Evolutionary conservation across 257 asterid species (phyloP), one percentile per base, ranked within the genome.

Genomic region (Asclepias syriaca): DNA sequence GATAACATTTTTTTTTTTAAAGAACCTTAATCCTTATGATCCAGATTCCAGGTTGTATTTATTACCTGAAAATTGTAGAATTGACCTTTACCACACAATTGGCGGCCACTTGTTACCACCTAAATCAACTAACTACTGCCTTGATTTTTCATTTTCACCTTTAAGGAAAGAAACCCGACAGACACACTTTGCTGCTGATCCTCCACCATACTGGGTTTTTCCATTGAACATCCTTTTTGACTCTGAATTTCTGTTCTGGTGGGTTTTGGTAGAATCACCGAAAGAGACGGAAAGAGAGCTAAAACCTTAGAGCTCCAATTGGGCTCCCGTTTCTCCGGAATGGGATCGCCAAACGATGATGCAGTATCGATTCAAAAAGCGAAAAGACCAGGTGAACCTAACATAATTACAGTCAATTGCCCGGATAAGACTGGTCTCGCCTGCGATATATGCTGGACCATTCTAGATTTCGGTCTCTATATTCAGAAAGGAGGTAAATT

Each of bases 351-450:
- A 49, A 78, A 68, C 69, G 93, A 89, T 79, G 96, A 89, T 75
- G 90, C 78, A 51, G 92, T 90, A 6, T 69, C 79, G 74, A 87
- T 92, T 79, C 85, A 90, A 81, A 84, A 78, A 72, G 96, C 92
- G 79, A 84, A 87, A 75, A 81, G 65, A 55, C 51, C 82, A 67
- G 90, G 86, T 3, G 98, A 90, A 1, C 94, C 96, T 1, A 76
- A 85, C 83, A 79, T 87, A 5, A 74, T 92, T 10, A 90, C 96
- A 58, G 96, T 92, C 58, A 71, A 85, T 66, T 90, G 96, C 51
- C 90, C 89, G 0, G 96, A 87, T 29, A 83, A 84, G 74, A 81
- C 88, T 37, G 94, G 94, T 7, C 85, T 92, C 55, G 87, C 82
- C 69, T 92, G 94, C 77, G 98, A 92, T 77, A 84, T 88, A 70